Conservation (phyloP, 2,329 filamentous ascomycete genomes). For the Aspergillus eucalypticola region DNA sequence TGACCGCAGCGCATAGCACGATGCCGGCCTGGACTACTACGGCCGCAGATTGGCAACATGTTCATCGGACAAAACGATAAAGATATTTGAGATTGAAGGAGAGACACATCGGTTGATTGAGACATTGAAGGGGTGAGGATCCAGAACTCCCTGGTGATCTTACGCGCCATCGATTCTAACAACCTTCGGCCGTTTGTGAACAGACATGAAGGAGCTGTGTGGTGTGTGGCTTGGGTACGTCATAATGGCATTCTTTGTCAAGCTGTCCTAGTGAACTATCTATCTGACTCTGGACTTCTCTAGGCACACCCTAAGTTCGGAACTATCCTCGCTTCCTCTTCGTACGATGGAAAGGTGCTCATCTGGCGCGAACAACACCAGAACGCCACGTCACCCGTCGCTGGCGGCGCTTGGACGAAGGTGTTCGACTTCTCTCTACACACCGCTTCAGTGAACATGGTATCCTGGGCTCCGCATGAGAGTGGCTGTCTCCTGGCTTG, state of each 20-base stretch:
- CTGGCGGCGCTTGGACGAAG: conserved; percentile 69
- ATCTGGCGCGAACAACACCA: conserved; percentile 87
- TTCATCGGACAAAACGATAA: conserved; percentile 97
- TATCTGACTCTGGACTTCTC: neutral
- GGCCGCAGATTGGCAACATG: conserved; percentile 94
- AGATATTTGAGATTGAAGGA: conserved; percentile 97
- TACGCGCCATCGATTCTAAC: neutral
- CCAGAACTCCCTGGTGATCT: too few relatives aligned
- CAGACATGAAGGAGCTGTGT: conserved; percentile 95
- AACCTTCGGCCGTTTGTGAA: conserved; percentile 3
- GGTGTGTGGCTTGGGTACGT: conserved; percentile 87
- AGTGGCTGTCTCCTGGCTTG: conserved; percentile 91
- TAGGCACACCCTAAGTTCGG: conserved; percentile 94
- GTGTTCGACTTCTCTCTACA: conserved; percentile 93
- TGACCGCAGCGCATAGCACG: conserved; percentile 62
- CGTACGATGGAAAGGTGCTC: conserved; percentile 96
- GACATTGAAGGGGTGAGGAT: conserved; percentile 82
- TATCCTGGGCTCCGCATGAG: conserved; percentile 97
- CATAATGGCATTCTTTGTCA: neutral
- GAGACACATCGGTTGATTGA: conserved; percentile 86
- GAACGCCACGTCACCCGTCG: conserved; percentile 38
- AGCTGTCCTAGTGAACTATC: neutral
- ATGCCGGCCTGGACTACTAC: conserved; percentile 98
- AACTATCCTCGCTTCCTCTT: conserved; percentile 92
- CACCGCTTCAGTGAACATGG: conserved; percentile 94